Evolutionary conservation across 306 rosid species (phyloP).

Genomic region (Castanopsis chinensis): DNA sequence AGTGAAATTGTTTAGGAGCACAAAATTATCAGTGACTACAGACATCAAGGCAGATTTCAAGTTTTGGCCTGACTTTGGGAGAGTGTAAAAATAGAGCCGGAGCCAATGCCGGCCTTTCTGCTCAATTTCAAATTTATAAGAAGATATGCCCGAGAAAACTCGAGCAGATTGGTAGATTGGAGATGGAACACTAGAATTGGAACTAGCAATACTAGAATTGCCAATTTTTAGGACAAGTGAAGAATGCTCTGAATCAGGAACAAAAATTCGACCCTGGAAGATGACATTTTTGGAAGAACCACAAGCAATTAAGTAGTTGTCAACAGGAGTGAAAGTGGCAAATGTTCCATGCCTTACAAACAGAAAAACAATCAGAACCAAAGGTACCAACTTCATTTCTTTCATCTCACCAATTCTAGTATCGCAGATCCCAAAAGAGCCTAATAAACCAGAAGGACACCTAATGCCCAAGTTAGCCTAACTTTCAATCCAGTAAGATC

Average conservation of each 20-base stretch:
- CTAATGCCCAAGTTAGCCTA: constrained; percentile 4
- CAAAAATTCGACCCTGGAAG: constrained; percentile 69
- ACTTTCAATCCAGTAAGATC: constrained; percentile 16
- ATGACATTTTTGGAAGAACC: constrained; percentile 64
- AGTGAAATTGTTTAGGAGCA: constrained; percentile 72
- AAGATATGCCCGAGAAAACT: constrained; percentile 52
- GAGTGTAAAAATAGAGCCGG: constrained; percentile 71
- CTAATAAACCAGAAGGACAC: constrained; percentile 3
- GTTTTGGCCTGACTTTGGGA: constrained; percentile 39
- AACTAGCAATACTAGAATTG: constrained; percentile 51
- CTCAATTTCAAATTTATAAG: constrained; percentile 60
- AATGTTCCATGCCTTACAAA: constrained; percentile 41
- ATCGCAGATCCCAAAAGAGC: constrained; percentile 11
- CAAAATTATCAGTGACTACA: constrained; percentile 73
- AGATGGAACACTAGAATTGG: constrained; percentile 55
- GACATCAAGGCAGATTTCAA: constrained; percentile 67
- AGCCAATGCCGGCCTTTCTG: constrained; percentile 78
- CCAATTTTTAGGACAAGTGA: constrained; percentile 47
- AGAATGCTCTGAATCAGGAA: constrained; percentile 72
- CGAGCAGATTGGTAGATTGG: constrained; percentile 81
- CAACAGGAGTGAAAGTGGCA: constrained; percentile 55
- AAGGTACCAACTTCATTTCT: constrained; percentile 30
- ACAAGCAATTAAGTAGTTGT: constrained; percentile 79
- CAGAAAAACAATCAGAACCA: constrained; percentile 40
- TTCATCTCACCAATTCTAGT: constrained; percentile 44